Evolutionary conservation across 768 basidiomycete species (phyloP), one percentile per base, ranked within the genome.

Genomic region (Clitopilus passeckerianus): DNA sequence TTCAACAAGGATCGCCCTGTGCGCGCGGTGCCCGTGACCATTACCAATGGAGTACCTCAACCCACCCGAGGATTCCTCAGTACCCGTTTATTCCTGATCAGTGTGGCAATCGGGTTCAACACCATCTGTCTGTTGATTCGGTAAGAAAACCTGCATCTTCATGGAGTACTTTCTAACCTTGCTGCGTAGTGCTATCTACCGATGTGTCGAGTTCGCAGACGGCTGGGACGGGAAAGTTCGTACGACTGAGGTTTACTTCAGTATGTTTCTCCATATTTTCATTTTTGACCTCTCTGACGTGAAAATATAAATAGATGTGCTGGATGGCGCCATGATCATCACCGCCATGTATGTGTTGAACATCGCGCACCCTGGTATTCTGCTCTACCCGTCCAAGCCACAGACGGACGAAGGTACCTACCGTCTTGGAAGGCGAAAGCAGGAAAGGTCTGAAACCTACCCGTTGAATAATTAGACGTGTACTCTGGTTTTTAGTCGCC

Each of bases 221-320:
- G 81, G 83, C 0, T 85, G 82, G 82, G 66, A 63, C 22, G 83
- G 84, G 8, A 67, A 71, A 15, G 73, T 85, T 57, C 83, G 83
- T 56, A 64, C 67, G 1, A 82, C 79, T 0, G 68, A 86, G 64
- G 57, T 78, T 5, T 77, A 75, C 60, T 82, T 83, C 71, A 77
- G 78, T 65, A 53, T 20, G 69, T 65, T 7, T 54, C 14, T 12
- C 43, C 16, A 52, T 30, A 9, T 15, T 15, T 7, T 15, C 34
- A 35, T 35, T 7, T 15, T 7, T 33, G 18, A 16, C 20, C 20
- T 34, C 46, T 16, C 55, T 37, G 23, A 27, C 12, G 9, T 41
- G 12, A 56, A 15, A 30, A 8, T 9, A n/a, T 56, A 20, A n/a
- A 50, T 20, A 81, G 80, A 80, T 61, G 67, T 76, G 5, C 67